Percentiles rank a stretch among this genome's conserved stretches.
These are phyloP conservation scores for Yarrowia sp. DNA, from an alignment of 805 yeast genomes.

Conservation along the genomic window DNA sequence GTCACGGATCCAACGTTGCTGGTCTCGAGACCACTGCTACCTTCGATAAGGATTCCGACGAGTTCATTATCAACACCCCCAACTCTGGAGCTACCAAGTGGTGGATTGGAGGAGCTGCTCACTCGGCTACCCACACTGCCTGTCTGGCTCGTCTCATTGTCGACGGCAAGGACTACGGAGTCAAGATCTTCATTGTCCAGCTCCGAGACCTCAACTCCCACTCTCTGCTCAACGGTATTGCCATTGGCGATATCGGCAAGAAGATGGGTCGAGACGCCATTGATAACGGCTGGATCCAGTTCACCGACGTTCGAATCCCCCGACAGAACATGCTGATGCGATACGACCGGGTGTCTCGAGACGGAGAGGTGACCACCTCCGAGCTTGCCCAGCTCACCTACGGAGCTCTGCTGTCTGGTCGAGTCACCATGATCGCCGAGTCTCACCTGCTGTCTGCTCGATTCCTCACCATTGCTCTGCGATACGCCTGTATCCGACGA, in stretches of 20 bases:
- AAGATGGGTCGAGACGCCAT: constrained; percentile 97
- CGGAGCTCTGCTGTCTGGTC: constrained; percentile 84
- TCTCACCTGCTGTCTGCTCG: constrained; percentile 82
- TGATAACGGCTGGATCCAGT: constrained; percentile 97
- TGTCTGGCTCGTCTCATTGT: constrained; percentile 85
- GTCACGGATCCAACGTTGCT: constrained; percentile 94
- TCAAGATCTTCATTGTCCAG: constrained; percentile 90
- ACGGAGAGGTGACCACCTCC: constrained; percentile 75
- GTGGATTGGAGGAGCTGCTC: constrained; percentile 99
- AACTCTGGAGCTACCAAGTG: constrained; percentile 93
- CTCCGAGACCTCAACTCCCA: constrained; percentile 73
- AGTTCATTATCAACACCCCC: constrained; percentile 82
- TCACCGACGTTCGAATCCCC: constrained; percentile 82
- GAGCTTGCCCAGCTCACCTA: constrained; percentile 89
- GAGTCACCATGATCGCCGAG: constrained; percentile 89
- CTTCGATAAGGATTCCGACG: constrained; percentile 68
- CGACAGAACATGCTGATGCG: constrained; percentile 81
- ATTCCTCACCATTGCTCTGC: constrained; percentile 79
- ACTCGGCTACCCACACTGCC: constrained; percentile 84
- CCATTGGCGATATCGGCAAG: constrained; percentile 90
- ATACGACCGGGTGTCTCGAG: constrained; percentile 72
- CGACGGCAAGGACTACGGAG: constrained; percentile 86
- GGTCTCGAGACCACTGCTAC: constrained; percentile 92
- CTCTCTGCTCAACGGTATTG: constrained; percentile 76
- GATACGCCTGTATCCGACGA: constrained; percentile 89